These are phyloP conservation scores for Pyronema domesticum DNA, from an alignment of 495 filamentous ascomycete genomes.

Conservation along the genomic window DNA sequence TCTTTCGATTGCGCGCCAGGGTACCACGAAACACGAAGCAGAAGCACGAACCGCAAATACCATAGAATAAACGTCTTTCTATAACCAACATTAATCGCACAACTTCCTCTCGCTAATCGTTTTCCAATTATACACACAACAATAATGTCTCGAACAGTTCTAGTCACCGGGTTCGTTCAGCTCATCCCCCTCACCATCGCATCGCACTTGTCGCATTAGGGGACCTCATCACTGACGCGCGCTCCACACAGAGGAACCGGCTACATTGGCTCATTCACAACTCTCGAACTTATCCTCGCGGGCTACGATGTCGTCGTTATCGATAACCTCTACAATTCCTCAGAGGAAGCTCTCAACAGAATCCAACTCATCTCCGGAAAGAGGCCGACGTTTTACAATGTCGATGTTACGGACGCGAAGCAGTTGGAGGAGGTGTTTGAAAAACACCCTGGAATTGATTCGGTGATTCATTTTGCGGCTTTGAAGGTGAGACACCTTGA, in stretches of 20 bases:
- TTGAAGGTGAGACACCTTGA: constrained; percentile 70
- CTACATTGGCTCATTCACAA: constrained; percentile 97
- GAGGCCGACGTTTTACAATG: constrained; percentile 65
- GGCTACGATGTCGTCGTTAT: constrained; percentile 92
- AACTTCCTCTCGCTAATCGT: too few species aligned
- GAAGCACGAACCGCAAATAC: too few species aligned
- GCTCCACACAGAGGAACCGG: constrained; percentile 60
- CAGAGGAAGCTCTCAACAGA: constrained; percentile 68
- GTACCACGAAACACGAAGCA: too few species aligned
- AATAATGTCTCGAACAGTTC: constrained; percentile 48
- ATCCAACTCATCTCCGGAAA: constrained; percentile 87
- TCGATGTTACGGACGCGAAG: constrained; percentile 72
- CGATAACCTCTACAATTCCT: constrained; percentile 94
- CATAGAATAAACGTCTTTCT: too few species aligned
- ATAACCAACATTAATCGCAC: too few species aligned
- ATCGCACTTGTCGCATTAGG: background rate
- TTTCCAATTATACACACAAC: too few species aligned
- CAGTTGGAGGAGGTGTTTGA: constrained; percentile 74
- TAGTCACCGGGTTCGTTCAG: constrained; percentile 78
- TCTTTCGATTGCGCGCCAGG: too few species aligned
- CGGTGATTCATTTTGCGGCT: constrained; percentile 95
- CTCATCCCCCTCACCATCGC: constrained; percentile 6
- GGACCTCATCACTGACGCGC: constrained; percentile 1
- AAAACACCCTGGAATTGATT: constrained; percentile 83
- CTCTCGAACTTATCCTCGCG: constrained; percentile 75